These are phyloP conservation scores for Lachnellula willkommii DNA, from an alignment of 2,329 filamentous ascomycete genomes.

Conservation along the genomic window DNA sequence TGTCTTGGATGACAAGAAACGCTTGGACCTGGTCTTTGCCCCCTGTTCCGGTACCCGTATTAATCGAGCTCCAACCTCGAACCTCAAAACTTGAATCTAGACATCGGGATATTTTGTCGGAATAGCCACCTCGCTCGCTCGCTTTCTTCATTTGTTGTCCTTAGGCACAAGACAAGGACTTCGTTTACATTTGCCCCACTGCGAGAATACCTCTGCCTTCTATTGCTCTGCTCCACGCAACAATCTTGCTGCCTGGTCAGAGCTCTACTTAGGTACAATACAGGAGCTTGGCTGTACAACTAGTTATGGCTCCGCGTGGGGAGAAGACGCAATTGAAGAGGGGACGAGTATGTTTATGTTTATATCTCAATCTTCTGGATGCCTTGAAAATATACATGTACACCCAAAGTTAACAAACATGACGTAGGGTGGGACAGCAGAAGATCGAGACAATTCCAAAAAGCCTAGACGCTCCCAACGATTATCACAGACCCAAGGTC, in stretches of 20 bases:
- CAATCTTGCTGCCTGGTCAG: background rate
- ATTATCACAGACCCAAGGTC: conserved; percentile 49
- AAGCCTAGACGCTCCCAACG: conserved; percentile 77
- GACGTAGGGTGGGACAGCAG: conserved; percentile 17
- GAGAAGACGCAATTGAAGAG: conserved; percentile 87
- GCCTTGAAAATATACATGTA: conserved; percentile 10
- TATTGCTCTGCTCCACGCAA: too few relatives aligned
- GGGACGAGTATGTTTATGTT: conserved; percentile 54
- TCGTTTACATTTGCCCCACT: background rate
- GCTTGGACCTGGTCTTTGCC: too few relatives aligned
- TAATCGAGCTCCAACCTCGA: too few relatives aligned
- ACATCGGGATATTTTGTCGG: too few relatives aligned
- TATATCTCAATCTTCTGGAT: conserved; percentile 34
- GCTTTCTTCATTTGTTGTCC: background rate
- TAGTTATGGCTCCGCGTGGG: conserved; percentile 43
- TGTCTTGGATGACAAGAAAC: too few relatives aligned
- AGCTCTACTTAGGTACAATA: background rate
- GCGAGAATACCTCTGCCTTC: background rate
- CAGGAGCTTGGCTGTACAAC: conserved; percentile 6
- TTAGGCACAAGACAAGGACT: conserved; percentile 1
- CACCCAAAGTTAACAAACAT: conserved; percentile 17
- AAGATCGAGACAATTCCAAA: conserved; percentile 48
- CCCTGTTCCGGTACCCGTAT: too few relatives aligned
- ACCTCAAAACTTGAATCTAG: too few relatives aligned
- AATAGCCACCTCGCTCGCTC: background rate